Evolutionary conservation across 1,284 basidiomycete genomes (phyloP).

Genomic region (Microbotryum silenes-acaulis): DNA sequence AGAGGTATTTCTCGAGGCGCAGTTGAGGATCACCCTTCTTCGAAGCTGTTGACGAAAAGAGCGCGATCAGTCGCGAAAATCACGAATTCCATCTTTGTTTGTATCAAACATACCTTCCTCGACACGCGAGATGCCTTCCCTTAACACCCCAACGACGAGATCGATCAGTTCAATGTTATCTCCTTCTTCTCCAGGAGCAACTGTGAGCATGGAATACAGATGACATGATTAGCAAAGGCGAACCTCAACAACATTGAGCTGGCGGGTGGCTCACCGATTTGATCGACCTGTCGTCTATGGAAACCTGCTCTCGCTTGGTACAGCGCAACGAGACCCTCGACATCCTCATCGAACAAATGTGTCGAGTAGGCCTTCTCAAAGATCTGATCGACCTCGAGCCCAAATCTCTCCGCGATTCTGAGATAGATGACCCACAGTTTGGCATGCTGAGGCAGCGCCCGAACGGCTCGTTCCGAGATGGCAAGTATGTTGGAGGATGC

Average conservation of each 20-base stretch:
- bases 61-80: not conserved
- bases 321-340: constrained; percentile 60
- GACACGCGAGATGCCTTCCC: constrained; percentile 29
- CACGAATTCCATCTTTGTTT: not conserved
- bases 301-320: constrained; percentile 58
- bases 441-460: constrained; percentile 61
- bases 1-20: constrained; percentile 70
- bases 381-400: constrained; percentile 17
- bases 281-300: constrained; percentile 27
- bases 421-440: constrained; percentile 66
- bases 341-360: constrained; percentile 38
- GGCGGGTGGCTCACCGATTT: constrained; percentile 1
- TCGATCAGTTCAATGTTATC: constrained; percentile 19
- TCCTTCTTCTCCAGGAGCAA: constrained; percentile 12
- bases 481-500: constrained; percentile 1
- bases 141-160: constrained; percentile 24
- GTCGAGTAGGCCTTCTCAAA: constrained; percentile 33
- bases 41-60: not conserved
- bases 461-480: constrained; percentile 46
- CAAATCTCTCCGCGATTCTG: constrained; percentile 37
- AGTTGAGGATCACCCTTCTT: constrained; percentile 53
- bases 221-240: not conserved
- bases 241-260: not conserved
- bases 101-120: too few species aligned
- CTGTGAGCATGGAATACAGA: not conserved